phyloP scores from a whole-genome alignment of 352 stramenopile species.

The Globisporangium emineosum region DNA sequence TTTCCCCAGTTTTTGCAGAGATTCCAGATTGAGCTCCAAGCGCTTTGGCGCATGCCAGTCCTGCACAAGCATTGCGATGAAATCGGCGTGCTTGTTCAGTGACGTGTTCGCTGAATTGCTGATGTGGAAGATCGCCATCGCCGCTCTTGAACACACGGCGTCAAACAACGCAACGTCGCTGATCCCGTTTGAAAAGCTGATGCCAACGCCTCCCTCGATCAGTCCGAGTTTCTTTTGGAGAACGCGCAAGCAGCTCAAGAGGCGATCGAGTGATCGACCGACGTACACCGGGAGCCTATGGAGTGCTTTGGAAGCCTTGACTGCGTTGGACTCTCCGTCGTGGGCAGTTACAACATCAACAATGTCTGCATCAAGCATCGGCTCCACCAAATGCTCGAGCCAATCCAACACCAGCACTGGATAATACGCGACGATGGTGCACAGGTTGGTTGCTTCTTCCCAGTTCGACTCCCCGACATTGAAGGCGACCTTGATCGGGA shows the following conservation, averaged over 20 bases:
- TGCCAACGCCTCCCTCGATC: constrained; percentile 10
- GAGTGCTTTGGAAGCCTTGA: constrained; percentile 34
- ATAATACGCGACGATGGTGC: constrained; percentile 20
- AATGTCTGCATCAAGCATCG: constrained; percentile 38
- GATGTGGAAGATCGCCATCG: constrained; percentile 70
- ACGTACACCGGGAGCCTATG: constrained; percentile 54
- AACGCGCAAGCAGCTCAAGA: constrained; percentile 45
- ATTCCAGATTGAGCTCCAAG: constrained; percentile 70
- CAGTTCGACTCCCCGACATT: constrained; percentile 78
- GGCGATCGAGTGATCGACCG: constrained; percentile 59
- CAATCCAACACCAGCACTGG: constrained; percentile 71
- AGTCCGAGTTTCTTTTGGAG: constrained; percentile 35
- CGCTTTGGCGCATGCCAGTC: constrained; percentile 64
- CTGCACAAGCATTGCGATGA: constrained; percentile 35
- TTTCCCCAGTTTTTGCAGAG: constrained; percentile 47
- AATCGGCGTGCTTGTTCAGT: constrained; percentile 32
- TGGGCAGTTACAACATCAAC: constrained; percentile 27
- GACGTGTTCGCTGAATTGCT: constrained; percentile 14
- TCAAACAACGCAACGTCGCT: constrained; percentile 30
- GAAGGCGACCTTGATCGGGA: constrained; percentile 69
- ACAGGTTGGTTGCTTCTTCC: constrained; percentile 31
- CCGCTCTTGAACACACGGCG: constrained; percentile 42
- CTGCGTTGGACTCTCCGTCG: constrained; percentile 14
- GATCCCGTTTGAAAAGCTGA: constrained; percentile 5
- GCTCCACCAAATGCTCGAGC: constrained; percentile 71